These are phyloP conservation scores for Lenzites betulinus DNA, from an alignment of 768 basidiomycete species.

Conservation along the genomic window DNA sequence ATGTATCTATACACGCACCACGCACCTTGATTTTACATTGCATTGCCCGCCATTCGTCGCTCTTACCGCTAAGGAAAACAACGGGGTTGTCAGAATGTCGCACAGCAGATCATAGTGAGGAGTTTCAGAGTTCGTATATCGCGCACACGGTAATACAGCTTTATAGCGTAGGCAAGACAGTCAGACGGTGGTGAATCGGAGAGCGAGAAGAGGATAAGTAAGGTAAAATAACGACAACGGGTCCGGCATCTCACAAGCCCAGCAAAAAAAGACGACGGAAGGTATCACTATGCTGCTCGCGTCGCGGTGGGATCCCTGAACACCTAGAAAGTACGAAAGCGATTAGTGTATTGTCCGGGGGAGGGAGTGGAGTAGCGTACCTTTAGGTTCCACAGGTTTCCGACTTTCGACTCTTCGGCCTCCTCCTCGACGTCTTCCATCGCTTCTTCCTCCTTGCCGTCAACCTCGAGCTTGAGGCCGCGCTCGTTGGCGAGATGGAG, in stretches of 20 bases:
- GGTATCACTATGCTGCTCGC: slow-evolving; percentile 24
- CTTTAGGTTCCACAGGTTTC: slow-evolving; percentile 77
- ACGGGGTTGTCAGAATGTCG: too few relatives aligned
- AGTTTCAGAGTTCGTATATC: neutral
- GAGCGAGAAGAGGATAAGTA: neutral
- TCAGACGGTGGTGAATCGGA: neutral
- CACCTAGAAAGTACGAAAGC: slow-evolving; percentile 17
- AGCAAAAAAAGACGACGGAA: neutral
- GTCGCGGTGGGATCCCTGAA: slow-evolving; percentile 29
- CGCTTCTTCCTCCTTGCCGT: slow-evolving; percentile 40
- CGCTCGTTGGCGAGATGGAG: slow-evolving; percentile 97
- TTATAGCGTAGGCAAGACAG: neutral
- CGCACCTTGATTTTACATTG: neutral
- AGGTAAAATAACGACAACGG: neutral
- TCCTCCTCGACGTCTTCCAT: slow-evolving; percentile 41
- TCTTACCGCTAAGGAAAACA: neutral
- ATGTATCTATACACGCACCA: slow-evolving; percentile 2
- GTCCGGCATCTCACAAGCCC: neutral
- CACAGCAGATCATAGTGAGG: neutral
- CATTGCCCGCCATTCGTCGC: neutral
- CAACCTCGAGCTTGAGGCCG: slow-evolving; percentile 78
- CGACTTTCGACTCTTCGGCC: slow-evolving; percentile 51
- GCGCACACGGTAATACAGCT: neutral
- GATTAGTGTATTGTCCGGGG: too few relatives aligned
- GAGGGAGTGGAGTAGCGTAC: slow-evolving; percentile 35